Evolutionary conservation across 1,284 basidiomycete species (phyloP).

Genomic region (Cryptococcus sp.): DNA sequence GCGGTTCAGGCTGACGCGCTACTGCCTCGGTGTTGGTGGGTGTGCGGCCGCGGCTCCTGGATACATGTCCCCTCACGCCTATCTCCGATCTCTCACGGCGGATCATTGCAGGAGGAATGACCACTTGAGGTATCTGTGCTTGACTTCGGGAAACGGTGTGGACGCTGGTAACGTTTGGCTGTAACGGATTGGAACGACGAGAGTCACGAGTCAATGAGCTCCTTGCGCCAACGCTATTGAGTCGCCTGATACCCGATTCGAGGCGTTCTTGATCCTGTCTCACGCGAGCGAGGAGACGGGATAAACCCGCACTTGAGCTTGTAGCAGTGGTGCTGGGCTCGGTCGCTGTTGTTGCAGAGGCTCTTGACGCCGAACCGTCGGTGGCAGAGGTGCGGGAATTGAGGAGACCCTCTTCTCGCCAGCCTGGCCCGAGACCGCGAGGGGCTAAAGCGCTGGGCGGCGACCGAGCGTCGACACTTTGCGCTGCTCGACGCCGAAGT

Average conservation of each 20-base stretch:
- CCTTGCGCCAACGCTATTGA: constrained; percentile 1
- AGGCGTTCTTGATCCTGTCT: constrained; percentile 14
- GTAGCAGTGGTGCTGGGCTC: too few relatives aligned
- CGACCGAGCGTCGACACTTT: background rate
- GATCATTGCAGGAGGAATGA: background rate
- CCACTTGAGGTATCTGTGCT: too few relatives aligned
- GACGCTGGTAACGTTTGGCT: too few relatives aligned
- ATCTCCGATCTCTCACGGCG: background rate
- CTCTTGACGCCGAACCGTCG: background rate
- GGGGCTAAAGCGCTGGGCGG: background rate
- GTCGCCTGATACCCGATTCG: constrained; percentile 8
- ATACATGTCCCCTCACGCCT: background rate
- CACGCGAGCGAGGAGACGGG: constrained; percentile 8
- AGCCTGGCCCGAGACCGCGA: background rate
- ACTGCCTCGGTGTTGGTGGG: constrained; percentile 9
- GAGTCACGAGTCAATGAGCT: background rate
- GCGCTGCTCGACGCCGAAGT: constrained; percentile 2
- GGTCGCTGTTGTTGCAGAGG: background rate
- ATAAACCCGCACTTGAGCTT: background rate
- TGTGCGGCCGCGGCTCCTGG: constrained; percentile 7
- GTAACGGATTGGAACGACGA: background rate
- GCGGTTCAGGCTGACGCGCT: constrained; percentile 10
- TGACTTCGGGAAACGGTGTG: too few relatives aligned
- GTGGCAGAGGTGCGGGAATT: too few relatives aligned
- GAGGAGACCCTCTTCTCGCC: background rate